Evolutionary conservation across 2,329 filamentous ascomycete genomes (phyloP).

Genomic region (Sporothrix dimorphospora): DNA sequence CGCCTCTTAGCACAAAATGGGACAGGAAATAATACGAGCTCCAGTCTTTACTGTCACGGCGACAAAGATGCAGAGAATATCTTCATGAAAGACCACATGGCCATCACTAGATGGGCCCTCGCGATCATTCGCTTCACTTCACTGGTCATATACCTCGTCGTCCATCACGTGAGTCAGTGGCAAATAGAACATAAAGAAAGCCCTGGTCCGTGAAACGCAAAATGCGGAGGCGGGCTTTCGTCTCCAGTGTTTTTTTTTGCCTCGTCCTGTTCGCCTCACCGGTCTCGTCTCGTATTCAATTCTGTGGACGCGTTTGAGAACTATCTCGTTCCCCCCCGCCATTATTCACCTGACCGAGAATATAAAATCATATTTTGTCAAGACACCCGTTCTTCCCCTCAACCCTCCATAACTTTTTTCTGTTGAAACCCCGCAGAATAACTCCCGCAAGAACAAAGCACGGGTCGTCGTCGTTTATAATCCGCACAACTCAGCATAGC

Average conservation of each 20-base stretch:
- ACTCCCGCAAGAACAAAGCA: neutral
- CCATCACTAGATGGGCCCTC: neutral
- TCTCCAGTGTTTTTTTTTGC: neutral
- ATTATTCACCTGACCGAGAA: neutral
- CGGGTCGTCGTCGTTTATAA: neutral
- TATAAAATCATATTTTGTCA: neutral
- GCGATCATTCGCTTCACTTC: neutral
- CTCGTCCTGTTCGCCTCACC: neutral
- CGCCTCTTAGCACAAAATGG: no score
- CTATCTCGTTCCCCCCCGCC: neutral
- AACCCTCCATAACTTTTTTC: neutral
- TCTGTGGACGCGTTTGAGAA: neutral
- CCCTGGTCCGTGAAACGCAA: neutral
- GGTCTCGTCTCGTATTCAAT: neutral
- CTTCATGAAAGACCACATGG: neutral
- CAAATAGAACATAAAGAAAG: neutral
- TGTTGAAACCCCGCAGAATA: neutral
- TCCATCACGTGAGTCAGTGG: conserved; percentile 6
- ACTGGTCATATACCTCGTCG: neutral
- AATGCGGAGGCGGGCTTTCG: neutral
- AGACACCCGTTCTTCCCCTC: neutral
- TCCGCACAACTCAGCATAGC: neutral
- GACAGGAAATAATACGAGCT: no score
- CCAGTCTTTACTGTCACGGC: no score
- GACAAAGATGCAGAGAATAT: no score